Evolutionary conservation across 208 protist genomes (phyloP), one percentile per base, ranked within the genome.

Genomic region (Wallacemonas rigidus): DNA sequence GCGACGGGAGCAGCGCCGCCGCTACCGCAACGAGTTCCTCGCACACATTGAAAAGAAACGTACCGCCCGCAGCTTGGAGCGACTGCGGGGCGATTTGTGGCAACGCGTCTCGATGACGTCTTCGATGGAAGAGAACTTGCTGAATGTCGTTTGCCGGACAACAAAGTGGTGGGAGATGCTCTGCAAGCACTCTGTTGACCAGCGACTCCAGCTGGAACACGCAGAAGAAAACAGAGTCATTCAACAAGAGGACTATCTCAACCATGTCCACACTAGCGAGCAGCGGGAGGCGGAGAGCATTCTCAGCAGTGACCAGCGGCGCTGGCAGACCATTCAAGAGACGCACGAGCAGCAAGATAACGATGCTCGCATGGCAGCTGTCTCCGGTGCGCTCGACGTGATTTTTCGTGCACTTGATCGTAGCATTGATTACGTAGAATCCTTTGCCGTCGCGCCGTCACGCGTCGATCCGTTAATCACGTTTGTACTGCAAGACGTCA

Each of bases 91-190:
- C 26, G 43, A 65, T 17, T 41, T 65, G 40, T 65, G 60, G 60
- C 11, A 50, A 15, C 60, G 39, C n/a, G 60, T 65, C 6, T 65
- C 60, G n/a, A 65, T 65, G 60, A 65, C 41, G 26, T 47, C 17
- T 44, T 71, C 47, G 14, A 71, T 79, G 54, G 91, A 96, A 80
- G 63, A 81, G 47, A 76, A 86, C 11, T 61, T 96, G 15, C 71
- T 89, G 17, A 48, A 68, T n/a, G 75, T 80, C 36, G 54, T 96
- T 8, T 78, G 79, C 45, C 71, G 71, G 44, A 88, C 86, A 38
- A 79, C 83, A 15, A 68, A 50, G 45, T 96, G 89, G 86, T 93
- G 92, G 88, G 79, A 89, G 17, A 38, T 84, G 11, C 77, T 96
- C 63, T 94, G 88, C 68, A 80, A 88, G 45, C 83, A 90, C 70